Evolutionary conservation across 2,329 filamentous ascomycete species (phyloP).

Genomic region (Thelonectria discophora): DNA sequence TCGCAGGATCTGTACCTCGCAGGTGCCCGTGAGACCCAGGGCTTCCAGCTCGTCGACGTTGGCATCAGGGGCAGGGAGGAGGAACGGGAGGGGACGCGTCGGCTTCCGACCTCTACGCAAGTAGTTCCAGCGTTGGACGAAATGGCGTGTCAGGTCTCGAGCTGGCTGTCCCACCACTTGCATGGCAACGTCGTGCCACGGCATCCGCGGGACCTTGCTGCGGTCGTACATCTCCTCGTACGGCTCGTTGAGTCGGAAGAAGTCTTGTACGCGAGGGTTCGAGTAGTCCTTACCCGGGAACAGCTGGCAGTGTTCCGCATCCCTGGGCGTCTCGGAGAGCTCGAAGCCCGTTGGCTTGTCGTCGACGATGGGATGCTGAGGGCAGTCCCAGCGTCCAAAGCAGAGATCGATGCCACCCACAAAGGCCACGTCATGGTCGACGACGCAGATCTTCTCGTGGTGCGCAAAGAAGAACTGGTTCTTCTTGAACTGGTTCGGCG

Average conservation of each 20-base stretch:
- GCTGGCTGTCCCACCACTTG: slow-evolving; percentile 96
- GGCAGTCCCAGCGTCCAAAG: slow-evolving; percentile 97
- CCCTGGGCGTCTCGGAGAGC: slow-evolving; percentile 75
- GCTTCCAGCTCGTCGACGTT: slow-evolving; percentile 85
- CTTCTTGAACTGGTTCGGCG: slow-evolving; percentile 97
- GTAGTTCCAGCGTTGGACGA: slow-evolving; percentile 98
- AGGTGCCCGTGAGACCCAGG: slow-evolving; percentile 90
- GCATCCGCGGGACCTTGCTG: slow-evolving; percentile 88
- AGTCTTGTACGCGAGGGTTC: slow-evolving; percentile 94
- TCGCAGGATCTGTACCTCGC: slow-evolving; percentile 93
- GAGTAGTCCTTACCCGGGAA: slow-evolving; percentile 99
- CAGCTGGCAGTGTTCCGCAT: slow-evolving; percentile 92
- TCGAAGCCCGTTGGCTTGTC: slow-evolving; percentile 97
- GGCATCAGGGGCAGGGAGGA: slow-evolving; percentile 93
- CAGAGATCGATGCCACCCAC: slow-evolving; percentile 95
- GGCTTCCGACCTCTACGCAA: slow-evolving; percentile 91
- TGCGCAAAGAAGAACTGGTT: slow-evolving; percentile 99
- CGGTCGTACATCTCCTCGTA: slow-evolving; percentile 99
- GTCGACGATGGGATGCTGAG: slow-evolving; percentile 88
- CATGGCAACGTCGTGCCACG: slow-evolving; percentile 98
- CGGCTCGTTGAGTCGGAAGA: slow-evolving; percentile 89
- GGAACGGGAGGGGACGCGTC: slow-evolving; percentile 89
- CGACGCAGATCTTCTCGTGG: slow-evolving; percentile 96
- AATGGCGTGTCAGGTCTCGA: slow-evolving; percentile 91
- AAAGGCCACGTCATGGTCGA: slow-evolving; percentile 96